Base-by-base conservation (phyloP, 805 yeast species). In the Candida pseudofarinosa region DNA sequence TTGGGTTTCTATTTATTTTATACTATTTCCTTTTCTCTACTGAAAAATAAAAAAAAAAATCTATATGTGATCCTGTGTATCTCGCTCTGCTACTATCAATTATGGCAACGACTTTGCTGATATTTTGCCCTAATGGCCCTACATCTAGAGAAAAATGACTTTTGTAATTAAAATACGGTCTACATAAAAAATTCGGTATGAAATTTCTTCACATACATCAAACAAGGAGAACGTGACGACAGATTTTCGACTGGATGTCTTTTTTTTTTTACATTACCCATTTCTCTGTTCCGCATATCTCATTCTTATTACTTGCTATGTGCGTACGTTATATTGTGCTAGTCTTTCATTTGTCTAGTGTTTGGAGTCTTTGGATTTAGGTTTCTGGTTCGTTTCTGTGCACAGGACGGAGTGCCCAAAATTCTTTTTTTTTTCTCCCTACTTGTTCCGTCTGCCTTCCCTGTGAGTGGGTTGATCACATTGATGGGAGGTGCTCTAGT, bases 181-280 rank as follows among this genome's bases (percentile, higher is more conserved):
- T 32, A 32, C 34, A 32, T 32, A n/a, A 32, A 23, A 32, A 32
- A 32, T 8, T 32, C 7, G 34, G 34, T 32, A 32, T 32, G 34
- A 32, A 32, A 32, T 32, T 32, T n/a, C 15, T 32, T 32, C 34
- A 8, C 34, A 32, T 32, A 32, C 34, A 32, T 32, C 17, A 32
- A 13, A n/a, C 14, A 32, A 32, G 15, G 13, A 32, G 28, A 23
- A 23, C 28, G 28, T 23, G 28, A 23, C 28, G 28, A 23, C 6
- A 23, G 28, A 23, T 23, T 23, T 23, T 23, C 28, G 28, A 23
- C 28, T 10, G 28, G 28, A 7, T 23, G 28, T 23, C 28, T 10
- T 23, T 23, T 23, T 23, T 23, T 23, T 23, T 23, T 23, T 23
- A 23, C 10, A 6, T 23, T 23, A 10, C 28, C 28, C 10, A 23